phyloP scores from a whole-genome alignment of 23 red algal species.

The Gracilaria gracilis region DNA sequence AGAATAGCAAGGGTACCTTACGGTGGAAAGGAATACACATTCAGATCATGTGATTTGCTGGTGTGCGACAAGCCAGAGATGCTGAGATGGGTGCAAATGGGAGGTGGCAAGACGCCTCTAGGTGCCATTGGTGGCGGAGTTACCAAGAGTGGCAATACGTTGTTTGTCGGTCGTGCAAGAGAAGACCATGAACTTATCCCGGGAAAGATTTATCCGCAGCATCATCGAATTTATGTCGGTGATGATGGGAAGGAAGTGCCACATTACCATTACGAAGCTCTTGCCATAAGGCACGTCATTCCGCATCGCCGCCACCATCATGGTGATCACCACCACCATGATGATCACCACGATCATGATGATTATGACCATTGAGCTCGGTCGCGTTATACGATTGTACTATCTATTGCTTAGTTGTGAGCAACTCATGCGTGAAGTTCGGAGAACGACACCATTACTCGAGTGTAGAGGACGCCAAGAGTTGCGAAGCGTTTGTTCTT shows the following conservation, averaged over 20 bases:
- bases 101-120: not conserved
- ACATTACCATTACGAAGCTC: conserved; percentile 21
- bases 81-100: conserved; percentile 8
- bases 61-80: conserved; percentile 1
- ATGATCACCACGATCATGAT: not conserved
- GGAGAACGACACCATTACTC: too few species aligned
- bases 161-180: conserved; percentile 11
- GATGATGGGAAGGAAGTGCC: conserved; percentile 5
- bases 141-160: not conserved
- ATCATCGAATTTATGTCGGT: not conserved
- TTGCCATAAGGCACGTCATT: not conserved
- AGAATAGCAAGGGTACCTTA: conserved; percentile 7
- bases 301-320: not conserved
- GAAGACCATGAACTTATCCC: not conserved
- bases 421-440: too few species aligned
- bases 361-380: not conserved
- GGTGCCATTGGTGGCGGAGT: conserved; percentile 12
- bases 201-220: conserved; percentile 21
- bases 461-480: too few species aligned
- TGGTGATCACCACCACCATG: not conserved
- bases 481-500: not conserved
- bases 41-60: conserved; percentile 4
- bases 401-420: too few species aligned
- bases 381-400: not conserved
- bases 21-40: not conserved